Base-by-base conservation (phyloP, 2,329 filamentous ascomycete genomes). In the Chaetomium sp. region DNA sequence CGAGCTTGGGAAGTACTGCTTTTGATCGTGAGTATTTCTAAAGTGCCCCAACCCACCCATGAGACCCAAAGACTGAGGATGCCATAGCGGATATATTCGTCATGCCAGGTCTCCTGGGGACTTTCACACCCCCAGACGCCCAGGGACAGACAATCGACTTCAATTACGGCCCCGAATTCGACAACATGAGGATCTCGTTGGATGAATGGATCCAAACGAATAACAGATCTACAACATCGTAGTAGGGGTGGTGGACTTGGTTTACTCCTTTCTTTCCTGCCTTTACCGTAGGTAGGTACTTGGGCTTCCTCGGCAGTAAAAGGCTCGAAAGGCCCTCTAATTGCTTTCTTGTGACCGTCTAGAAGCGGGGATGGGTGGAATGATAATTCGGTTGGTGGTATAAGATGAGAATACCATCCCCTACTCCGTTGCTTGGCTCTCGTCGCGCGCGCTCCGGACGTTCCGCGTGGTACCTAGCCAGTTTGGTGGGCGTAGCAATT, bases 141-240 rank as follows among this genome's bases (percentile, higher is more conserved):
- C 23, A 45, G 13, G 55, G 35, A 57, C 21, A 57, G 13, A 19
- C 23, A 7, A 21, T 13, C 10, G 8, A 12, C n/a, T 45, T 42
- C 6, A 21, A 23, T 3, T 12, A 10, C 8, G 5, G 13, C 23
- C 23, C 23, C 2, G 35, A 2, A 12, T 23, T 19, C 6, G 23
- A 45, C 12, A 10, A 31, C 5, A n/a, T 57, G 19, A 23, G 16
- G 0, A 21, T 57, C 2, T 38, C 23, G 8, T n/a, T 57, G 4
- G 55, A 57, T 23, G 23, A 57, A 19, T 57, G 55, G 55, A 42
- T 57, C 29, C 33, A 23, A n/a, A 27, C 27, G 3, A 45, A 38
- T 16, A 31, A 42, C 8, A 25, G 12, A 12, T 51, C n/a, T 42
- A 16, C 16, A 19, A 25, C 4, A 51, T 12, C 23, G 4, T 29